These are phyloP conservation scores for Metschnikowia picachoensis DNA, from an alignment of 805 yeast genomes.

Conservation along the genomic window DNA sequence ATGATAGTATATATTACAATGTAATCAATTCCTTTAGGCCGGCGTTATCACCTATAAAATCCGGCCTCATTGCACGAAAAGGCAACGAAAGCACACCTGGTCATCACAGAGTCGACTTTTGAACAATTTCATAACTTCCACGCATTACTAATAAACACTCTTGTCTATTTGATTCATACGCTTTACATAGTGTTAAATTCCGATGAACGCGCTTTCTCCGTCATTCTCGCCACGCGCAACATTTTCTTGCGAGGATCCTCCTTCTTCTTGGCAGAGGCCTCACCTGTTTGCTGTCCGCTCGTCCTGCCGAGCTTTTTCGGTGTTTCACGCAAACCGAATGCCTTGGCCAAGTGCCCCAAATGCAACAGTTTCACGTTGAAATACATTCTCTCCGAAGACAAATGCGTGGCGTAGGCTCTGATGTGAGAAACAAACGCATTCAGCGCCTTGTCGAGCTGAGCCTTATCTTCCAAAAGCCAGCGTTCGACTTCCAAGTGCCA, in stretches of 20 bases:
- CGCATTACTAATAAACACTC: too few relatives aligned
- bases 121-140: too few relatives aligned
- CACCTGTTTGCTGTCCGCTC: conserved; percentile 19
- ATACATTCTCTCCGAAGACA: conserved; percentile 68
- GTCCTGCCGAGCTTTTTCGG: conserved; percentile 72
- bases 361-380: conserved; percentile 83
- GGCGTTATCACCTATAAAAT: too few relatives aligned
- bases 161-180: background rate
- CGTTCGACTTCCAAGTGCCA: conserved; percentile 92
- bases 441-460: conserved; percentile 61
- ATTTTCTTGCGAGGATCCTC: conserved; percentile 70
- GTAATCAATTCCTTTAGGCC: too few relatives aligned
- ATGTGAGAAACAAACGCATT: conserved; percentile 85
- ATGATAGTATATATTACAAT: too few relatives aligned
- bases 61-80: too few relatives aligned
- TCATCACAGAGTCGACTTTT: too few relatives aligned
- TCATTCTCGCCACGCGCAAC: conserved; percentile 70
- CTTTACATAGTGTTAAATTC: conserved; percentile 59
- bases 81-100: too few relatives aligned
- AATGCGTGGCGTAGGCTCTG: conserved; percentile 94
- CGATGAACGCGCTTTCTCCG: conserved; percentile 56
- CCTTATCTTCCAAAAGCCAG: conserved; percentile 70
- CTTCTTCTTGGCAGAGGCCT: conserved; percentile 41
- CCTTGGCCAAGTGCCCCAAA: conserved; percentile 92
- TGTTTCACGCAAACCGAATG: conserved; percentile 91